Base-by-base conservation (phyloP, 257 asterid species). In the Lavandula angustifolia region DNA sequence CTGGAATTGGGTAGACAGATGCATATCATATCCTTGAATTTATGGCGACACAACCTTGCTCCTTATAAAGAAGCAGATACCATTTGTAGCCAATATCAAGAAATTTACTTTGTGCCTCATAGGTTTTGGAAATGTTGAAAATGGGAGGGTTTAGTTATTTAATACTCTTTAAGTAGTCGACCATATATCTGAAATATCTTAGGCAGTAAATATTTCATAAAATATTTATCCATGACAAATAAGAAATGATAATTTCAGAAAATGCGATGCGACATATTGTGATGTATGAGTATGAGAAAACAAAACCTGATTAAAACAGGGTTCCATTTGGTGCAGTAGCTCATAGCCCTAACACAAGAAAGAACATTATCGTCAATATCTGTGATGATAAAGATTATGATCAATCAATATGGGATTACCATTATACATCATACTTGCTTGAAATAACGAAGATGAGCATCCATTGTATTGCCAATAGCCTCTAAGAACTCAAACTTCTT, bases 251-350 rank as follows among this genome's bases (percentile, higher is more conserved):
- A 46, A 40, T 16, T 51, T 53, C 27, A 47, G 42, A 48, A 7
- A 70, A 12, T 13, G 35, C 51, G 54, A 35, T 7, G 42, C 48
- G 29, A 60, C 42, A 47, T 33, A 29, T 57, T 42, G 61, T 33
- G 32, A 16, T 31, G 16, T 8, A 42, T 1, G 6, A 60, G 13
- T 35, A 59, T 16, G 16, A 11, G 18, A 55, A 60, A 33, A 62
- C 37, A 71, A 51, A 56, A 92, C 98, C 97, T 92, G 97, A 67
- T 80, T 87, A 64, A 92, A 85, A 74, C 76, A 85, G 53, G 98
- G 98, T 76, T 92, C 97, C 98, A 92, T 89, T 78, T 84, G 97
- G 73, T 79, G 89, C 82, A 92, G 71, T 37, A 92, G 84, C 81
- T 92, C 97, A 38, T 87, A 92, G 13, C 97, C 98, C 98, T 92